A percentile compares a stretch with the other conserved stretches of the same genome.
These are phyloP conservation scores for Adansonia gregorii DNA, from an alignment of 441 rosid genomes.

Conservation along the genomic window DNA sequence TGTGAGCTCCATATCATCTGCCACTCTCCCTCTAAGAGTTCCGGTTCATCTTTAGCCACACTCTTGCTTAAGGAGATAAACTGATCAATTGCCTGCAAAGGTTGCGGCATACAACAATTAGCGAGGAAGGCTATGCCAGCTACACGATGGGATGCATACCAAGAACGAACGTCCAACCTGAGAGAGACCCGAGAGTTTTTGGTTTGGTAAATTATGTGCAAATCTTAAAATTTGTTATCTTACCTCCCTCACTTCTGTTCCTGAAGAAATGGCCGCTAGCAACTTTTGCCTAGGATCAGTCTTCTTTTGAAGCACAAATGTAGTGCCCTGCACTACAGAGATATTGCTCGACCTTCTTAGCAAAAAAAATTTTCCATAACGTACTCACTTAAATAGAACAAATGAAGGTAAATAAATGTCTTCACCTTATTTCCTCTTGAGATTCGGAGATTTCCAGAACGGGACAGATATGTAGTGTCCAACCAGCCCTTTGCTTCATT, in stretches of 20 bases:
- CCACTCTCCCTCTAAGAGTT: slow-evolving; percentile 86
- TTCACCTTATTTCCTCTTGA: slow-evolving; percentile 94
- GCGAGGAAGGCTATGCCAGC: neutral
- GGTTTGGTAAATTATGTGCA: neutral
- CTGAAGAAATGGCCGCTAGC: slow-evolving; percentile 69
- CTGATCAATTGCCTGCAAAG: slow-evolving; percentile 69
- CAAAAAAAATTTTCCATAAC: neutral
- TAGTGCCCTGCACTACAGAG: slow-evolving; percentile 91
- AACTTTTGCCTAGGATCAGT: slow-evolving; percentile 77
- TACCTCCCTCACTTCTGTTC: slow-evolving; percentile 61
- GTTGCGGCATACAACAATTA: slow-evolving; percentile 11
- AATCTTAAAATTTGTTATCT: neutral
- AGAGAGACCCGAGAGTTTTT: no score
- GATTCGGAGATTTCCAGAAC: slow-evolving; percentile 83
- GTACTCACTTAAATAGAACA: neutral
- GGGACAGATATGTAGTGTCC: slow-evolving; percentile 82
- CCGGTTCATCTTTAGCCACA: slow-evolving; percentile 42
- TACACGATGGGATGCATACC: neutral
- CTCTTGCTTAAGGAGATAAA: slow-evolving; percentile 49
- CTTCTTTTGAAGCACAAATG: slow-evolving; percentile 90
- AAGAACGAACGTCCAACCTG: no score
- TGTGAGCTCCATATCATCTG: slow-evolving; percentile 98
- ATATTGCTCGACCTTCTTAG: slow-evolving; percentile 38
- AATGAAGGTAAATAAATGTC: slow-evolving; percentile 6
- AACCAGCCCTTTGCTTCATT: slow-evolving; percentile 97